Evolutionary conservation across 176 grass and related monocot species (phyloP).

Genomic region (Aegilops sharonensis): DNA sequence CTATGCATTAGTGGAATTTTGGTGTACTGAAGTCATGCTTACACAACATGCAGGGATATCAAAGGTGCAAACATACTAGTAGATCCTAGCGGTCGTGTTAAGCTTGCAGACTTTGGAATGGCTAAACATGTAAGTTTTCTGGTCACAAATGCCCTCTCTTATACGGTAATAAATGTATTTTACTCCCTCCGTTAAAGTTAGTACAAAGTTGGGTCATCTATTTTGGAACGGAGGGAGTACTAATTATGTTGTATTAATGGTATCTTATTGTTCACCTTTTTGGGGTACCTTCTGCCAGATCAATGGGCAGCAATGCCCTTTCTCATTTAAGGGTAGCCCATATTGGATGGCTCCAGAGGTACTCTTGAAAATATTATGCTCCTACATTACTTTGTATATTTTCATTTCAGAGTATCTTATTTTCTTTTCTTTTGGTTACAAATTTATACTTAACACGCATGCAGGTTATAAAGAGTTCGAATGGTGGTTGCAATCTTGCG

Average conservation of each 20-base stretch:
- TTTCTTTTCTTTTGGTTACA: constrained; percentile 15
- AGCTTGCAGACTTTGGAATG: constrained; percentile 99
- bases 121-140: constrained; percentile 86
- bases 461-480: constrained; percentile 96
- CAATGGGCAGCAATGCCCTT: constrained; percentile 86
- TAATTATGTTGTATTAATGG: background rate
- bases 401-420: constrained; percentile 1
- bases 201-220: no score
- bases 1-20: background rate
- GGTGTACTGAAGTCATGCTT: constrained; percentile 3
- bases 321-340: constrained; percentile 98
- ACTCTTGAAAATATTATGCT: constrained; percentile 30
- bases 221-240: no score
- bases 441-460: constrained; percentile 10
- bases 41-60: constrained; percentile 72
- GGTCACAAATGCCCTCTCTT: background rate
- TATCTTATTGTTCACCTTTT: background rate
- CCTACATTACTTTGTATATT: constrained; percentile 20
- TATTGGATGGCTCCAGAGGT: constrained; percentile 99
- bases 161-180: background rate
- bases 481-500: constrained; percentile 97
- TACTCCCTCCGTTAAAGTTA: background rate
- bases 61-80: constrained; percentile 99
- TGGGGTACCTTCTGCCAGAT: constrained; percentile 46
- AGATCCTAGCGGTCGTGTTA: constrained; percentile 96